Base-by-base conservation (phyloP, 352 stramenopile species). In the Globisporangium barbulae region DNA sequence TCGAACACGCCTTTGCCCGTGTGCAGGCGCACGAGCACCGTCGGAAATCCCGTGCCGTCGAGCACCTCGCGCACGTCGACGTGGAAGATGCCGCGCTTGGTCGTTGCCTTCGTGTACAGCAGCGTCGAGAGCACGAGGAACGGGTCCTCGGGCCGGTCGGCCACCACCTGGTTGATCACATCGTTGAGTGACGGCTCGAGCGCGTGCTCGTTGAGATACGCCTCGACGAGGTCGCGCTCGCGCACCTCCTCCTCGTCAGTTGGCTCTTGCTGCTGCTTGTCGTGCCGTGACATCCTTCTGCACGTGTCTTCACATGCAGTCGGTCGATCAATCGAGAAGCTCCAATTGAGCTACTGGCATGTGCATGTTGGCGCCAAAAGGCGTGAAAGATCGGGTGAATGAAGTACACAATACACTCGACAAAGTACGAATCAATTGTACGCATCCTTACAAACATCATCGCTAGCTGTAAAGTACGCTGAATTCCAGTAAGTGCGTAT, bases 141-240 rank as follows among this genome's bases (percentile, higher is more conserved):
- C 37, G 85, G 85, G 62, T 94, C 85, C 13, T 73, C 72, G 1
- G 85, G 85, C 0, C 83, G 79, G 55, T 70, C 71, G 13, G 76
- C 78, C 28, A 94, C 81, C 41, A 94, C 71, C 50, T 86, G 70
- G 71, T 92, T 94, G 52, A 94, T 74, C 19, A 82, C 70, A 13
- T 89, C 76, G 53, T 91, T 94, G 1, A 94, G 72, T 9, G 74
- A 70, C 33, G 66, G 68, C 64, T 94, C 85, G 13, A 94, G 72
- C 61, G 74, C 70, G 71, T 94, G 83, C 42, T 91, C 79, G 21
- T 73, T 62, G 42, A 94, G 62, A 59, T 94, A 94, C 7, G 75
- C 70, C 65, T 94, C 85, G 15, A 92, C 81, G 33, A 90, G 63
- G 47, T 93, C 84, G n/a, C 81, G 77, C 65, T 92, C 83, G 17